Evolutionary conservation across 73 alveolate species (phyloP).

Genomic region (Tetrahymena borealis): DNA sequence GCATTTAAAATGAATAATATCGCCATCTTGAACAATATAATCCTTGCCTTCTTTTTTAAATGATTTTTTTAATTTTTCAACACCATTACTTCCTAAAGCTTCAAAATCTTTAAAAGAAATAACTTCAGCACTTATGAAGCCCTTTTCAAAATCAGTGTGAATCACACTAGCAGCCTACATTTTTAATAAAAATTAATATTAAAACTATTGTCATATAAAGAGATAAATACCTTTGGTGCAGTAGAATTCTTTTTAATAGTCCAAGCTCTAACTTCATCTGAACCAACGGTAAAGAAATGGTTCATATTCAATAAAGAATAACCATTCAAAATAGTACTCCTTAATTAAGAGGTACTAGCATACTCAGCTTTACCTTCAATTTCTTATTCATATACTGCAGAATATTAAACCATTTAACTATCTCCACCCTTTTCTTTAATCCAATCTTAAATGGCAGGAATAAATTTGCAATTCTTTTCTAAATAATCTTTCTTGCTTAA

Average conservation of each 20-base stretch:
- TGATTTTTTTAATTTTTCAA: slow-evolving; percentile 36
- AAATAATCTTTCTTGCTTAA: slow-evolving; percentile 78
- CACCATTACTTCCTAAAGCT: slow-evolving; percentile 39
- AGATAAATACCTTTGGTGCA: slow-evolving; percentile 28
- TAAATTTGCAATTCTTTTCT: slow-evolving; percentile 52
- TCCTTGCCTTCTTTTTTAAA: slow-evolving; percentile 57
- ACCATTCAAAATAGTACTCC: slow-evolving; percentile 10
- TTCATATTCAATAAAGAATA: slow-evolving; percentile 52
- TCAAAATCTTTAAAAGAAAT: slow-evolving; percentile 50
- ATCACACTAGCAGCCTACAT: slow-evolving; percentile 49
- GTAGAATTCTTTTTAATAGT: slow-evolving; percentile 51
- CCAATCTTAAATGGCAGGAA: slow-evolving; percentile 10
- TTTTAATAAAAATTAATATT: not conserved
- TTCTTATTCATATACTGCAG: slow-evolving; percentile 39
- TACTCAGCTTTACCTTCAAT: slow-evolving; percentile 38
- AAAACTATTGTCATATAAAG: not conserved
- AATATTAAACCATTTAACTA: slow-evolving; percentile 4
- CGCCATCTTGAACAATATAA: slow-evolving; percentile 59
- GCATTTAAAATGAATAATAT: slow-evolving; percentile 50
- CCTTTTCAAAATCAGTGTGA: slow-evolving; percentile 58
- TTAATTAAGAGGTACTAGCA: slow-evolving; percentile 8
- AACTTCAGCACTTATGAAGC: slow-evolving; percentile 60
- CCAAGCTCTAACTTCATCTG: slow-evolving; percentile 72
- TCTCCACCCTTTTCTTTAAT: slow-evolving; percentile 16
- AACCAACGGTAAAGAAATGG: slow-evolving; percentile 59